These are phyloP conservation scores for Venturia pyrina DNA, from an alignment of 2,329 filamentous ascomycete species.

Conservation along the genomic window DNA sequence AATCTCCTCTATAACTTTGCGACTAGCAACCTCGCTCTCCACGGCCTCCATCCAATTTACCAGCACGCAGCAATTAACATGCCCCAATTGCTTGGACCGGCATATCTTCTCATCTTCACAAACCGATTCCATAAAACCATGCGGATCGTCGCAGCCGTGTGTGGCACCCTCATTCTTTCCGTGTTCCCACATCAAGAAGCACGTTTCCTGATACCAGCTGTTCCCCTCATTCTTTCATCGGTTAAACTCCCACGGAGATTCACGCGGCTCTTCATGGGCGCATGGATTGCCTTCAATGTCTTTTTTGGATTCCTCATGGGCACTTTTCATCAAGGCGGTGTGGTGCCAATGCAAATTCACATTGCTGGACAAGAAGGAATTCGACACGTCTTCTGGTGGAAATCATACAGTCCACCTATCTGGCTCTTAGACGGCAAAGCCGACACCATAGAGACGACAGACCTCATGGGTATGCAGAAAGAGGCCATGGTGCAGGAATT, in stretches of 20 bases:
- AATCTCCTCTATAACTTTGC: constrained; percentile 43
- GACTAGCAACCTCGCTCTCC: constrained; percentile 38
- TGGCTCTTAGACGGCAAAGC: constrained; percentile 74
- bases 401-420: constrained; percentile 71
- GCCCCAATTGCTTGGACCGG: constrained; percentile 43
- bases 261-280: constrained; percentile 39
- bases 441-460: constrained; percentile 57
- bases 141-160: constrained; percentile 45
- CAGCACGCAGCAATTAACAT: constrained; percentile 43
- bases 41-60: constrained; percentile 44
- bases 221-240: constrained; percentile 68
- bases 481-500: constrained; percentile 50
- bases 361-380: constrained; percentile 56
- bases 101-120: constrained; percentile 34
- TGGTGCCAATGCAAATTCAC: constrained; percentile 66
- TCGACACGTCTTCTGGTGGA: constrained; percentile 70
- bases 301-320: constrained; percentile 64
- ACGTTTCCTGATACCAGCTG: constrained; percentile 63
- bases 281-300: constrained; percentile 62
- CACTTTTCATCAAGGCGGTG: constrained; percentile 70
- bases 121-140: constrained; percentile 31
- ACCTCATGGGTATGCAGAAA: constrained; percentile 64
- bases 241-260: constrained; percentile 53
- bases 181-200: constrained; percentile 72
- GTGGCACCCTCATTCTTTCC: constrained; percentile 60